Percentiles rank a stretch among this genome's conserved stretches.
phyloP scores from a whole-genome alignment of 2,329 filamentous ascomycete species.

The Blumeria graminis region DNA sequence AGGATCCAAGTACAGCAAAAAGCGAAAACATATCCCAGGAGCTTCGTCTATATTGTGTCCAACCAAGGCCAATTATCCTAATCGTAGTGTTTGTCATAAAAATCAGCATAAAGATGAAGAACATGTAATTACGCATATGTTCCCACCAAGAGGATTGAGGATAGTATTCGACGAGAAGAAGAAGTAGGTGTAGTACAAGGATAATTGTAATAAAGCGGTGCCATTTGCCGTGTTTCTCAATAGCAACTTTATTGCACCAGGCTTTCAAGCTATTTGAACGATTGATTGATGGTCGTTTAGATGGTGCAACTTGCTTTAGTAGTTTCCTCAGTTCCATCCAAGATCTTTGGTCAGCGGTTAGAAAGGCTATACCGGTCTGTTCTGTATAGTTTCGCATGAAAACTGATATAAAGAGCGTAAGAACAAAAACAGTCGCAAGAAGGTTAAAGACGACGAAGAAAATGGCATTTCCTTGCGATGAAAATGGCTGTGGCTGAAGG shows the following conservation, averaged over 20 bases:
- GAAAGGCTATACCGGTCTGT: constrained; percentile 85
- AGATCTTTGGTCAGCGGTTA: constrained; percentile 86
- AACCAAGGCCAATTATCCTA: constrained; percentile 69
- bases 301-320: constrained; percentile 76
- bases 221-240: constrained; percentile 86
- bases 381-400: constrained; percentile 99
- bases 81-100: constrained; percentile 68
- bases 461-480: constrained; percentile 61
- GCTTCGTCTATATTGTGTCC: constrained; percentile 74
- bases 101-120: constrained; percentile 57
- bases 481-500: constrained; percentile 44
- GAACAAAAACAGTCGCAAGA: constrained; percentile 80
- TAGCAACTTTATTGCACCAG: constrained; percentile 86
- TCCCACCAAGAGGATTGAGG: constrained; percentile 52
- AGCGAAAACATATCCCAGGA: constrained; percentile 91
- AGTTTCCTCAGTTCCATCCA: constrained; percentile 92
- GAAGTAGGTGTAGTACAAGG: constrained; percentile 56
- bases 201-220: constrained; percentile 58
- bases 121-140: constrained; percentile 44
- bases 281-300: constrained; percentile 67
- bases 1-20: constrained; percentile 52
- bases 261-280: constrained; percentile 57
- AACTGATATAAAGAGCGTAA: constrained; percentile 93
- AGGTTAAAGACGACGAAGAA: constrained; percentile 97
- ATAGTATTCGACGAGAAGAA: constrained; percentile 72